Evolutionary conservation across 139 green algal species (phyloP), one percentile per base, ranked within the genome.

Genomic region (Tetraselmis chui): DNA sequence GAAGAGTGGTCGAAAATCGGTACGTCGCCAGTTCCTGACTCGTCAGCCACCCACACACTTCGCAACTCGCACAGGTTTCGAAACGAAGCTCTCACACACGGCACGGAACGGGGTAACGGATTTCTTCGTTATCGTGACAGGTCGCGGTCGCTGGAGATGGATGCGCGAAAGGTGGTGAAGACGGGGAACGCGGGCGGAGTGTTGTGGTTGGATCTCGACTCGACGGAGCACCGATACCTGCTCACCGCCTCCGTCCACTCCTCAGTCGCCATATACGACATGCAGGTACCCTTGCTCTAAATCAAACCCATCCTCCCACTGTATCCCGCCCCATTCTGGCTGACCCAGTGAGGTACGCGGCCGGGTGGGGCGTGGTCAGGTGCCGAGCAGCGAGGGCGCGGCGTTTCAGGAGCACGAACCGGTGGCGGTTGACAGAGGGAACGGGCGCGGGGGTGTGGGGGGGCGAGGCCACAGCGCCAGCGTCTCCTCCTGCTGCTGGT

Each of bases 221-320:
- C 30, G n/a, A 78, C 86, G 0, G 91, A 95, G 83, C 81, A 91
- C n/a, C 86, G 92, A 5, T 96, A 93, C 82, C 84, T 96, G 22
- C 80, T 96, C 0, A 82, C 88, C 1, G 86, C 84, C 25, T 59
- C 77, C 23, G 76, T 81, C 29, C 89, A 92, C 78, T 86, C 82
- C 11, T 88, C 85, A 0, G 59, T 93, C 1, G 89, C 86, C 2
- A 75, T 92, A 0, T 93, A 91, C 59, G 91, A 95, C 81, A 89
- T 86, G 0, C 86, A 91, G 58, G 80, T 84, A 27, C 32, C 45
- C 11, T 2, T n/a, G n/a, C n/a, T n/a, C n/a, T n/a, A n/a, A n/a
- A n/a, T n/a, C n/a, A n/a, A n/a, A n/a, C n/a, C n/a, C n/a, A n/a
- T n/a, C n/a, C n/a, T n/a, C n/a, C n/a, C n/a, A n/a, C n/a, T n/a